Percentiles rank a stretch among this genome's conserved stretches.
Evolutionary conservation across 495 filamentous ascomycete species (phyloP).

Genomic region (Bombardia bombarda): DNA sequence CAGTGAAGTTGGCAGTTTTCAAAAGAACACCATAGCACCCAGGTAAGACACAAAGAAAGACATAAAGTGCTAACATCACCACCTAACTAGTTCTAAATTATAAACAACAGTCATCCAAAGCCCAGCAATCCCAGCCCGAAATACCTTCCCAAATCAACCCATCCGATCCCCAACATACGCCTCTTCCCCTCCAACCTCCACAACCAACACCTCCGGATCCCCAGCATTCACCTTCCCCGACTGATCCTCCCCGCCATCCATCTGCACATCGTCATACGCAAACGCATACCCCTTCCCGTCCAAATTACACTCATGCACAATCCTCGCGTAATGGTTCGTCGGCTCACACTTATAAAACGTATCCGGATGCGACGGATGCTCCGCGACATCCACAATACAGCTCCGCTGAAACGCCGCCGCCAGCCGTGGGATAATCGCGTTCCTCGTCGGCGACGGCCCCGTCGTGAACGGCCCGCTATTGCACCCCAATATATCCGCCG

Average conservation of each 20-base stretch:
- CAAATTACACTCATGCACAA: constrained; percentile 57
- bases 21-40: no score
- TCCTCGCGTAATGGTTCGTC: constrained; percentile 65
- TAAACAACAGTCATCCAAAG: no score
- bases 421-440: constrained; percentile 54
- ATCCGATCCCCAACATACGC: constrained; percentile 20
- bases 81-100: no score
- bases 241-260: constrained; percentile 52
- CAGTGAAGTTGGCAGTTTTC: no score
- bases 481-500: constrained; percentile 64
- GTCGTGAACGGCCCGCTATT: constrained; percentile 62
- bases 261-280: constrained; percentile 72
- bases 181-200: constrained; percentile 54
- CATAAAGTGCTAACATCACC: no score
- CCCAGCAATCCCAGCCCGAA: no score
- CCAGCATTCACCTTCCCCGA: constrained; percentile 57
- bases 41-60: no score
- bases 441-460: constrained; percentile 44
- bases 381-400: constrained; percentile 41
- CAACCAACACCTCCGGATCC: constrained; percentile 51
- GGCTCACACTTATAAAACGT: constrained; percentile 50
- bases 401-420: constrained; percentile 64
- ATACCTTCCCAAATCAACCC: no score
- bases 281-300: constrained; percentile 71
- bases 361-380: constrained; percentile 43